These are phyloP conservation scores for Candida boleticola DNA, from an alignment of 805 yeast species.

Conservation along the genomic window DNA sequence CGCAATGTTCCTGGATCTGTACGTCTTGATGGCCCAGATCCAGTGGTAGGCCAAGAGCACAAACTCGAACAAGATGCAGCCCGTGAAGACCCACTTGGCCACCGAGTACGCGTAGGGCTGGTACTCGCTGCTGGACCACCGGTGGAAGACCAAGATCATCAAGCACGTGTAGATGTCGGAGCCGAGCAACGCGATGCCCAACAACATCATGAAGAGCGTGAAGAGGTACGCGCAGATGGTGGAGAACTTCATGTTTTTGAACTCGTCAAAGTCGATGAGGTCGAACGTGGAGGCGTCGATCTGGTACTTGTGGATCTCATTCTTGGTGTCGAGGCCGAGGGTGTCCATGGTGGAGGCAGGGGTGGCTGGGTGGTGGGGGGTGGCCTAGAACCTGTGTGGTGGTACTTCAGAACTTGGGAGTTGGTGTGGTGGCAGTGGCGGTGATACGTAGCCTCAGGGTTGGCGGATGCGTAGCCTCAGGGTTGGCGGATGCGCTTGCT, in stretches of 20 bases:
- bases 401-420: too few relatives aligned
- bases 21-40: conserved; percentile 56
- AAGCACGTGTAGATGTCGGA: conserved; percentile 81
- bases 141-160: conserved; percentile 66
- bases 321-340: neutral
- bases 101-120: conserved; percentile 47
- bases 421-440: too few relatives aligned
- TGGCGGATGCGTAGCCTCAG: too few relatives aligned
- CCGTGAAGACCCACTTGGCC: conserved; percentile 72
- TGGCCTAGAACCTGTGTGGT: too few relatives aligned
- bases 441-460: too few relatives aligned
- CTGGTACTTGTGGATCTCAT: conserved; percentile 26
- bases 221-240: conserved; percentile 45
- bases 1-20: conserved; percentile 62
- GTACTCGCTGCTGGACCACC: conserved; percentile 58
- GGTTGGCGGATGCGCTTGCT: too few relatives aligned
- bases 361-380: neutral
- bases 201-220: conserved; percentile 48
- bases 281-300: conserved; percentile 47
- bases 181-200: conserved; percentile 52
- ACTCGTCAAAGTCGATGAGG: conserved; percentile 44
- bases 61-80: conserved; percentile 74
- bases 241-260: conserved; percentile 42
- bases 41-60: conserved; percentile 55
- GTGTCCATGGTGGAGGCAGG: neutral